Evolutionary conservation across 345 rosid genomes (phyloP).

Genomic region (Microcos paniculata): DNA sequence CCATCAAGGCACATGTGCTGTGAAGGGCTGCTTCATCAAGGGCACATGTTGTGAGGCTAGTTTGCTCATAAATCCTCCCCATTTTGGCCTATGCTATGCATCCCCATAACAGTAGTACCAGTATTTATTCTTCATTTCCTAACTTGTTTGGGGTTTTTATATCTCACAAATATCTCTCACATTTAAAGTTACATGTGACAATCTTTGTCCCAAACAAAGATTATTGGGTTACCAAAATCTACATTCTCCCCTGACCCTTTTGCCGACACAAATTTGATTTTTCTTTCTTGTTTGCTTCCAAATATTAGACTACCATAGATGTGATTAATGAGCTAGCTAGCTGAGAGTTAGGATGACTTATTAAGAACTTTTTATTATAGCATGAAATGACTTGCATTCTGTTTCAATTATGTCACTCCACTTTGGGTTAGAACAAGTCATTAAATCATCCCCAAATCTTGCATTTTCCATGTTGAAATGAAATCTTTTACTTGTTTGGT

Average conservation of each 20-base stretch:
- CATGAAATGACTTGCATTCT: not conserved
- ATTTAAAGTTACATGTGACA: slow-evolving; percentile 3
- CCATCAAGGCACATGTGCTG: slow-evolving; percentile 34
- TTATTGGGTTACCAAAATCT: not conserved
- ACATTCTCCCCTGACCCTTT: not conserved
- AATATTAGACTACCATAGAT: not conserved
- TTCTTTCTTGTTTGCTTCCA: not conserved
- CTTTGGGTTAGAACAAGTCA: not conserved
- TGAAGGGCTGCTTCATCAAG: slow-evolving; percentile 13
- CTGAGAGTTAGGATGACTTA: too few relatives aligned
- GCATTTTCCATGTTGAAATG: not conserved
- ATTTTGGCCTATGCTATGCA: slow-evolving; percentile 20
- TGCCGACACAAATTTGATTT: slow-evolving; percentile 3
- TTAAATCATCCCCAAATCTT: not conserved
- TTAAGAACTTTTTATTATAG: too few relatives aligned
- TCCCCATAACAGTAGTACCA: too few relatives aligned
- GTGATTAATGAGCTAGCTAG: not conserved
- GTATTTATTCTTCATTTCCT: not conserved
- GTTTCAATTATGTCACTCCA: not conserved
- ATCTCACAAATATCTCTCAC: not conserved
- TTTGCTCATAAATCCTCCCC: slow-evolving; percentile 9
- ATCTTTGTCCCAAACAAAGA: not conserved
- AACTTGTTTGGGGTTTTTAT: not conserved
- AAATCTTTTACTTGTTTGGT: not conserved
- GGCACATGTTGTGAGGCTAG: slow-evolving; percentile 22